Evolutionary conservation across 2,329 filamentous ascomycete species (phyloP), one percentile per base, ranked within the genome.

Genomic region (Aspergillus carbonarius): DNA sequence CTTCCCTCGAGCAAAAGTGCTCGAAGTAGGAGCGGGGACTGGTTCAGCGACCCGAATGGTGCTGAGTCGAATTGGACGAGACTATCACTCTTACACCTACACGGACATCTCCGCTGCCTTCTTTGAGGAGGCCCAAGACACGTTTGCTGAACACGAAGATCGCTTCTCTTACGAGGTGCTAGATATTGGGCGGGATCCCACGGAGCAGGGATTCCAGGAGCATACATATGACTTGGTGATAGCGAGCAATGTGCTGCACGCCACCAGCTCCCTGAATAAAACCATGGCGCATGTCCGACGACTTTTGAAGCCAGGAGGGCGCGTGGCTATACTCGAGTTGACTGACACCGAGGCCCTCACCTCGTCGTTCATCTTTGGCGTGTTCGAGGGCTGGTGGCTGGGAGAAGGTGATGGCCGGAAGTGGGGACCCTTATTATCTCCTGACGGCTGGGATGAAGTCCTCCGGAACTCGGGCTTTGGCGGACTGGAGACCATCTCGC

Each of bases 61-160:
- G 5, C 62, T 81, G 8, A 53, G 61, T 1, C 55, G 52, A 5
- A 60, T 77, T 25, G 69, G 66, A 1, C 23, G 61, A 3, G 47
- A 58, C 3, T 76, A 71, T 30, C 63, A 65, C 12, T 70, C 66
- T 0, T 82, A 81, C 63, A 77, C 74, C 0, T 82, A 72, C 65
- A 81, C 80, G 0, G 79, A 81, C 58, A 72, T 80, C n/a, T 77
- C 75, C 0, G 52, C 67, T 0, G 74, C 69, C 4, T 79, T 79
- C 65, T 79, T 81, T 51, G 68, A 72, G 15, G 64, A 69, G 3
- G 75, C 74, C 0, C 55, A 62, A 12, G 65, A 69, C 23, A 47
- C 49, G 40, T 68, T 30, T 62, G 64, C 15, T 60, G 73, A 55
- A 44, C 58, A 42, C 12, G 25, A 49, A 2, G 46, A 51, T 27